Evolutionary conservation across 768 basidiomycete genomes (phyloP), one percentile per base, ranked within the genome.

Genomic region (Pleurotus tuber-regium): DNA sequence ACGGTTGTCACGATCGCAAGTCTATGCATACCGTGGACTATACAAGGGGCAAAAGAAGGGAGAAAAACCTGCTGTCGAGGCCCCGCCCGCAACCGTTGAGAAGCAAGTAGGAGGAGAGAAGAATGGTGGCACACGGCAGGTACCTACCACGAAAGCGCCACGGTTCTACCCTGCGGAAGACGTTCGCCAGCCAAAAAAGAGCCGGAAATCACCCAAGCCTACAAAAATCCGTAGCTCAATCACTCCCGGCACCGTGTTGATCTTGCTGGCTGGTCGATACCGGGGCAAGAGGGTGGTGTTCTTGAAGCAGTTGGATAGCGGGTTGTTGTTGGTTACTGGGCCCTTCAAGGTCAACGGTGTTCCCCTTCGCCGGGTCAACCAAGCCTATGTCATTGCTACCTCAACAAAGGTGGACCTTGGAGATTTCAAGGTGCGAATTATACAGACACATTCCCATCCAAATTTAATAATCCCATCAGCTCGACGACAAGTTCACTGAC

Each of bases 321-420:
- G 97, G 50, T 73, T 99, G 65, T 74, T 99, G 64, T 79, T 99
- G 72, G 93, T 99, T 62, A 93, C 95, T 31, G 97, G 97, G 51
- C 97, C 97, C 42, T 98, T 84, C 84, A 96, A 93, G 82, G 70
- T 98, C 70, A 99, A 99, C 73, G 97, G 97, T 68, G 96, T 99
- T 40, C 97, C 97, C 61, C 81, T 99, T 69, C 83, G 95, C 70
- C 85, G 97, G 70, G 94, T 99, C 54, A 96, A 94, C 79, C 96
- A 98, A 78, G 93, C 97, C 50, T 99, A 99, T 69, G 93, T 95
- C 56, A 98, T 99, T 65, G 92, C 96, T 53, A 99, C 97, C 53
- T 94, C 94, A 51, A 98, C 97, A 61, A 92, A 87, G 74, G 72
- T 98, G 60, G 89, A 96, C 58, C 70, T 98, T 52, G 79, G 75